Percentiles rank a stretch among this genome's conserved stretches.
phyloP scores from a whole-genome alignment of 495 filamentous ascomycete species.

The Extremus antarcticus region DNA sequence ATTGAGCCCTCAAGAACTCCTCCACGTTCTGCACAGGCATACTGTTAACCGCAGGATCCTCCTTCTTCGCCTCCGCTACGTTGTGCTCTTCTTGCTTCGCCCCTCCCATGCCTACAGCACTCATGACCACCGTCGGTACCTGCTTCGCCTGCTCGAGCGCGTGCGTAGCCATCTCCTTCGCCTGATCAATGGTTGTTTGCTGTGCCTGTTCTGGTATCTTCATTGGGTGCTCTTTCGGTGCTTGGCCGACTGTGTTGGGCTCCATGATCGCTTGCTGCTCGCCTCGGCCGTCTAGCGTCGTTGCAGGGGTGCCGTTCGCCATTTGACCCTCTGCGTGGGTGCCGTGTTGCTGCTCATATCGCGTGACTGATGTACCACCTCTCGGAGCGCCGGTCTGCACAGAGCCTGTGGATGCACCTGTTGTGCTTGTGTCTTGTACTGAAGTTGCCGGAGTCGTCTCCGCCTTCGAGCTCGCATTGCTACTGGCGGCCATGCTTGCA shows the following conservation, averaged over 20 bases:
- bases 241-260: slow-evolving; percentile 32
- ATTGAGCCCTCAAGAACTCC: slow-evolving; percentile 29
- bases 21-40: slow-evolving; percentile 25
- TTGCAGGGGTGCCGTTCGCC: slow-evolving; percentile 26
- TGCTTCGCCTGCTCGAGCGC: slow-evolving; percentile 18
- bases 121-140: slow-evolving; percentile 12
- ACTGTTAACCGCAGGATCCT: slow-evolving; percentile 24
- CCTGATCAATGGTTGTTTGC: slow-evolving; percentile 23
- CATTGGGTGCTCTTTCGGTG: slow-evolving; percentile 28
- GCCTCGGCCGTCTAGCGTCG: slow-evolving; percentile 25
- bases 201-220: slow-evolving; percentile 10
- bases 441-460: not conserved
- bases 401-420: not conserved
- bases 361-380: slow-evolving; percentile 26
- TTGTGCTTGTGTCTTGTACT: not conserved
- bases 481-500: not conserved
- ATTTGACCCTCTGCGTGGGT: slow-evolving; percentile 30
- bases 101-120: slow-evolving; percentile 14
- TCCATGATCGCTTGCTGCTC: slow-evolving; percentile 32
- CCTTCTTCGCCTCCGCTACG: slow-evolving; percentile 12
- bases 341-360: slow-evolving; percentile 25
- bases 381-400: not conserved
- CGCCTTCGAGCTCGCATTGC: not conserved
- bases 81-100: slow-evolving; percentile 15
- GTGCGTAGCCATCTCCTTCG: slow-evolving; percentile 20